Evolutionary conservation across 106 monocot genomes (phyloP), one percentile per base, ranked within the genome.

Genomic region (Dendrobium chrysotoxum): DNA sequence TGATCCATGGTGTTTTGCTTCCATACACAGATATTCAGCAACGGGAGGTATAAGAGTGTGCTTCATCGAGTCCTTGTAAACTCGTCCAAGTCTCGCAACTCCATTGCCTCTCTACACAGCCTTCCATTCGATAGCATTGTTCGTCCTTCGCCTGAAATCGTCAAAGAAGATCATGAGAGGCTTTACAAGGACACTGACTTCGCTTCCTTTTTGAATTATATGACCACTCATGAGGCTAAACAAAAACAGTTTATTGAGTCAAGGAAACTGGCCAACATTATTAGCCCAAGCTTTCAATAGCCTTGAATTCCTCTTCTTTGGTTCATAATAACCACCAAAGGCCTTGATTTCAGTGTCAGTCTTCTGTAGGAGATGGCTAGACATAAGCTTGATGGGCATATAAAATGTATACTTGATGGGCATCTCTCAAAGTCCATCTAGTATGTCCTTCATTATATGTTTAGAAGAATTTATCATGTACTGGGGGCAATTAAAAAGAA

Each of bases 11-110:
- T 50, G 16, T 35, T 35, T 50, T 50, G 50, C 50, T 13, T 50
- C 50, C 0, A 50, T 16, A 75, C 57, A 2, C 87, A 97, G 96
- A 97, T 97, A 77, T 92, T 92, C 50, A 97, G 94, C 87, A 97
- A 97, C 45, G 96, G 96, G 26, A 89, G 79, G 75, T 97, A 92
- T 85, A 92, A 85, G 81, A 97, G 96, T 81, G 90, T 88, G 45
- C 65, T 97, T 40, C 96, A 97, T 77, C 80, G 96, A 15, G 96
- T 94, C 50, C 64, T 89, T 1, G 96, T 92, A 40, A 97, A 97
- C 89, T 50, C 88, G 0, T 30, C 73, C 8, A 84, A 42, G 83
- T 71, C 86, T 3, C 84, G 93, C 7, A 83, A 89, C 64, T 96
- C 96, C 1, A 77, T 96, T 7, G 96, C 92, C 0, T 88, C 96